Percentiles rank a stretch among this genome's conserved stretches.
Conservation (phyloP, 1,284 basidiomycete genomes). For the Tilletia setariae region DNA sequence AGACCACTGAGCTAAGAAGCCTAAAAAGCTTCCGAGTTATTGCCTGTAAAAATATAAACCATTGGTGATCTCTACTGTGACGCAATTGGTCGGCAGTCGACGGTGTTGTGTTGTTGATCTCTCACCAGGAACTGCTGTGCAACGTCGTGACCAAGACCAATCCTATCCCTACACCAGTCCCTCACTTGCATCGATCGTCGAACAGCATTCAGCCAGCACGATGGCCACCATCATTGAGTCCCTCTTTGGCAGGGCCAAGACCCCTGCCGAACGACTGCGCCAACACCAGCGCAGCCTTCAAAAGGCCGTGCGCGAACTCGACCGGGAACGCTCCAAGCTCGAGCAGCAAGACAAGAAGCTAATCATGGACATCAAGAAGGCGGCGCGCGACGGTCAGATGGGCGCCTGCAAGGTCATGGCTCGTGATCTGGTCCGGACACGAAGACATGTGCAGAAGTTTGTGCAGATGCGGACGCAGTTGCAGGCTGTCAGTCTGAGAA, state of each 20-base stretch:
- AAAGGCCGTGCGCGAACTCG: slow-evolving; percentile 94
- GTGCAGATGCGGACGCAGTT: slow-evolving; percentile 98
- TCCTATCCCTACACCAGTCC: not conserved
- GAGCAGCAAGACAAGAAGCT: slow-evolving; percentile 71
- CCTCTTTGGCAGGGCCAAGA: slow-evolving; percentile 80
- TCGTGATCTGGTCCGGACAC: slow-evolving; percentile 92
- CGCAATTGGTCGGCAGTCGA: no score
- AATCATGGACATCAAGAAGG: slow-evolving; percentile 86
- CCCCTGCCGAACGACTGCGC: slow-evolving; percentile 90
- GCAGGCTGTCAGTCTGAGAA: slow-evolving; percentile 89
- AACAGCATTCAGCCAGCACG: not conserved
- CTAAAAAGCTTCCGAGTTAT: no score
- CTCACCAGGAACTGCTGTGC: no score
- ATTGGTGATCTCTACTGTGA: no score
- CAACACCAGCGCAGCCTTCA: slow-evolving; percentile 93
- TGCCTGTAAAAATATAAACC: no score
- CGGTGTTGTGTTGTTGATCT: no score
- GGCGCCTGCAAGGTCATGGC: slow-evolving; percentile 93
- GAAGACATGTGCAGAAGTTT: slow-evolving; percentile 95
- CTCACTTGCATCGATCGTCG: not conserved
- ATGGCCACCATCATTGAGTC: slow-evolving; percentile 31
- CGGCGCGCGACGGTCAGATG: slow-evolving; percentile 91
- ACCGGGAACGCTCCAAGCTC: slow-evolving; percentile 88
- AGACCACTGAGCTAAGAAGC: no score
- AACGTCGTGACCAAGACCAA: no score